Base-by-base conservation (phyloP, 2,329 filamentous ascomycete species). In the Cladobotryum protrusum region DNA sequence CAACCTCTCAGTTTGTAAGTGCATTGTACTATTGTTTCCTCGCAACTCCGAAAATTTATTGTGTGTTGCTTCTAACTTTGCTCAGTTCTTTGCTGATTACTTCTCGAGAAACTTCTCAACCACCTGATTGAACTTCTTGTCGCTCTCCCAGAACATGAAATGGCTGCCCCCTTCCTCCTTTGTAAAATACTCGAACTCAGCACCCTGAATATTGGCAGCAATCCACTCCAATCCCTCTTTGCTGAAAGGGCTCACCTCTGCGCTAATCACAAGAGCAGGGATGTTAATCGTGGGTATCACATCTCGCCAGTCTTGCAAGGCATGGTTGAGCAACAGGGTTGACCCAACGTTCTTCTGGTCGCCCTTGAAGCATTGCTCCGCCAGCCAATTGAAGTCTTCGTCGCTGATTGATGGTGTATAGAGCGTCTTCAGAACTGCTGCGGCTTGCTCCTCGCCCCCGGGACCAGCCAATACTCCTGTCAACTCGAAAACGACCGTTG, bases 81-180 rank as follows among this genome's bases (percentile, higher is more conserved):
- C 24, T 29, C 11, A 8, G 3, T 29, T 29, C 11, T 9, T 9
- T 29, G 24, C 24, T 9, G 24, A 29, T 8, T 29, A 29, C 6
- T 29, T 29, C 24, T 29, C 4, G 6, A 29, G 24, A 29, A 66
- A 67, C 5, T 59, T 57, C 36, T 65, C 58, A 8, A 68, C 59
- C 2, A 63, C 46, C 14, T 47, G 45, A 43, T 69, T 67, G 39
- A 67, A 67, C 52, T 56, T 57, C 12, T 57, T 57, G 3, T 63
- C 58, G 37, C 65, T 67, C 54, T 67, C 64, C 57, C 60, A 66
- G 49, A 64, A 67, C 55, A 63, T 55, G 46, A 62, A 66, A 46
- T 67, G 66, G 41, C 60, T 63, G 0, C 65, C 63, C n/a, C 60
- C 58, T 46, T 68, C 63, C 12, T 59, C 59, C 24, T 62, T 57